Evolutionary conservation across 2,329 filamentous ascomycete genomes (phyloP).

Genomic region (Diaporthe longicolla): DNA sequence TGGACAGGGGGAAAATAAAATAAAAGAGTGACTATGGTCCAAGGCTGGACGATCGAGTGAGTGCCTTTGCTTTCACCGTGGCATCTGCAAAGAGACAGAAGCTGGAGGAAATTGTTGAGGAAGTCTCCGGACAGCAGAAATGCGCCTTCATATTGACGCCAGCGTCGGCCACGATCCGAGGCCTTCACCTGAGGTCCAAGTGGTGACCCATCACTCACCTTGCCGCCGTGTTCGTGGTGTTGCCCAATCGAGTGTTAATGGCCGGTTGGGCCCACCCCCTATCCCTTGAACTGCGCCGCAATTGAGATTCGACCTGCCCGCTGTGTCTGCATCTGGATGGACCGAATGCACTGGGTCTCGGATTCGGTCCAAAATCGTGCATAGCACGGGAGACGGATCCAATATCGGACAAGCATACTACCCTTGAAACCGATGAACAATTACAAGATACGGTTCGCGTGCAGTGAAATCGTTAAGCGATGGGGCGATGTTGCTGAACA

Average conservation of each 20-base stretch:
- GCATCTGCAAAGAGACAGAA: slow-evolving; percentile 26
- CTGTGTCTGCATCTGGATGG: slow-evolving; percentile 22
- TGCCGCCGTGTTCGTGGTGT: slow-evolving; percentile 11
- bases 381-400: slow-evolving; percentile 13
- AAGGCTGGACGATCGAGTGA: slow-evolving; percentile 20
- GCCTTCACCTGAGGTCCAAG: slow-evolving; percentile 24
- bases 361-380: slow-evolving; percentile 14
- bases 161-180: slow-evolving; percentile 28
- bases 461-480: slow-evolving; percentile 11
- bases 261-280: slow-evolving; percentile 32
- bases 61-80: slow-evolving; percentile 23
- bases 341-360: slow-evolving; percentile 1
- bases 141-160: slow-evolving; percentile 23
- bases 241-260: slow-evolving; percentile 34
- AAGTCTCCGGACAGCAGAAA: neutral
- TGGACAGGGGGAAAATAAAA: neutral
- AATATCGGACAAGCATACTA: slow-evolving; percentile 28
- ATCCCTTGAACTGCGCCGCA: slow-evolving; percentile 27
- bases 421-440: slow-evolving; percentile 33
- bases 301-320: slow-evolving; percentile 30
- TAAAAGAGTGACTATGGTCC: slow-evolving; percentile 32
- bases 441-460: slow-evolving; percentile 28
- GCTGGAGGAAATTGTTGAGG: neutral
- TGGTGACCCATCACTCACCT: slow-evolving; percentile 29
- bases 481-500: slow-evolving; percentile 25